Base-by-base conservation (phyloP, 2,329 filamentous ascomycete species). In the Ophiocordyceps sinensis region DNA sequence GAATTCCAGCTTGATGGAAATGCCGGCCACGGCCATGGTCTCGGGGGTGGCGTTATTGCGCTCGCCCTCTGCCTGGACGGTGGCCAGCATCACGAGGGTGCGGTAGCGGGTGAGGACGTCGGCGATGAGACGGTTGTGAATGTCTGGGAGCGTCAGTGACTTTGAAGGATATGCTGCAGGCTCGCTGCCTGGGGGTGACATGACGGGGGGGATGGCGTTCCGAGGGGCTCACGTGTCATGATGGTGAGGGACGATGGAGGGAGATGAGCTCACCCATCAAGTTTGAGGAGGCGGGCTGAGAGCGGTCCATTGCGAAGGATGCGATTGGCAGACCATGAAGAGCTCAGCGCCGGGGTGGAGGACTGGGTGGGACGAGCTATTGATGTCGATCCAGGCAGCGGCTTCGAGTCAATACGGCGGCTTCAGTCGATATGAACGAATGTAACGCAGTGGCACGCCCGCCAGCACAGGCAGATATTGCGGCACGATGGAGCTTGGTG, bases 1-100 rank as follows among this genome's bases (percentile, higher is more conserved):
- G 39, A 67, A 67, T 40, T 67, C 64, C 49, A 64, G 61, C 51
- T 64, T 63, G 55, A 66, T 65, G 31, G 63, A 62, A 28, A 67
- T 60, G 36, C 63, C 60, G 5, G 60, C 56, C 28, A 66, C 63
- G 39, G 64, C 61, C 43, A 65, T 61, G 45, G 60, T 56, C 40
- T 65, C 59, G 0, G 63, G 62, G 42, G 61, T 63, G 44, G 59
- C 58, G 42, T 58, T 62, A 45, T 56, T 56, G 30, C 55, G 53
- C 42, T 64, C 63, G 38, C 54, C 60, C 21, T 63, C 57, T 15
- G 61, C 62, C 32, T 66, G 64, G 32, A 62, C 57, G 28, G 64
- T 67, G 38, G 63, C 61, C 12, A 65, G 56, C 55, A 63, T 60
- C 53, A 65, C 64, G 37, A 67, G 60, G 28, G 58, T 59, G 43